phyloP scores from a whole-genome alignment of 1,284 basidiomycete genomes.

The Puccinia sorghi region DNA sequence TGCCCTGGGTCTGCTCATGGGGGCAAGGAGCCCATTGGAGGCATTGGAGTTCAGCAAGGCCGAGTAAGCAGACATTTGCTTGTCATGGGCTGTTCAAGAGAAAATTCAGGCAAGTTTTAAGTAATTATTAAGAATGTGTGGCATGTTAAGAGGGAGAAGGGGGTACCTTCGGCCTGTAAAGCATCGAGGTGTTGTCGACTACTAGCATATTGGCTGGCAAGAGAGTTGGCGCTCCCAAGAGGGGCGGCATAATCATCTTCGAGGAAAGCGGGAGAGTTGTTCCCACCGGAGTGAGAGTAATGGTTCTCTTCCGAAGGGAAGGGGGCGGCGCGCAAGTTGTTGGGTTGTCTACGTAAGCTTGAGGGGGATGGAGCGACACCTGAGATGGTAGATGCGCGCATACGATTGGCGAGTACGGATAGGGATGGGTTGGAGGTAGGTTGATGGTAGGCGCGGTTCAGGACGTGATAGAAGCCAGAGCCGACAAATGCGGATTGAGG shows the following conservation, averaged over 20 bases:
- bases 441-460: constrained; percentile 16
- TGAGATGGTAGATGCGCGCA: constrained; percentile 45
- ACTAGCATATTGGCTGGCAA: constrained; percentile 33
- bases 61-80: constrained; percentile 32
- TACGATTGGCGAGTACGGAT: constrained; percentile 21
- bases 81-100: constrained; percentile 19
- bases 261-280: constrained; percentile 18
- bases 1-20: constrained; percentile 28
- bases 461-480: constrained; percentile 28
- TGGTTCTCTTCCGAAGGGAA: constrained; percentile 31
- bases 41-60: constrained; percentile 8
- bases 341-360: constrained; percentile 7
- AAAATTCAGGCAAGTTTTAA: background rate
- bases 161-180: constrained; percentile 22
- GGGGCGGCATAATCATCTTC: constrained; percentile 41
- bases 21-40: constrained; percentile 22
- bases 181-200: constrained; percentile 14
- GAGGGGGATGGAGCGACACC: constrained; percentile 25
- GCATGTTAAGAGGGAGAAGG: background rate
- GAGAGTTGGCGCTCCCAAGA: constrained; percentile 35
- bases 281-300: constrained; percentile 4
- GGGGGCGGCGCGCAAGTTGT: constrained; percentile 3
- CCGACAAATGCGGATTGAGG: constrained; percentile 35
- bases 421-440: constrained; percentile 13
- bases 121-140: background rate